These are phyloP conservation scores for Wickerhamomyces subpelliculosus DNA, from an alignment of 805 yeast genomes.

Conservation along the genomic window DNA sequence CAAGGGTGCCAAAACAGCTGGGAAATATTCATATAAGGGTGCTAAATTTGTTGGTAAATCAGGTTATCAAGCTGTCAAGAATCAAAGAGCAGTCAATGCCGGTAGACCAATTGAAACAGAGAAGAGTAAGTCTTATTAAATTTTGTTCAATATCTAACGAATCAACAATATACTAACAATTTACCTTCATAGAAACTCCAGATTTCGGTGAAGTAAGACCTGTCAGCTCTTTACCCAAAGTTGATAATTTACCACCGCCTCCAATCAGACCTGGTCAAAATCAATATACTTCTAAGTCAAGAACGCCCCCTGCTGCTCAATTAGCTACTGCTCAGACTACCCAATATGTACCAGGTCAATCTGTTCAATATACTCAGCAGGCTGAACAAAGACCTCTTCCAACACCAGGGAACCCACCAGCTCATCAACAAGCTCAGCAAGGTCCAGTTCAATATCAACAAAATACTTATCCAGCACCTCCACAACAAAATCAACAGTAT, in stretches of 20 bases:
- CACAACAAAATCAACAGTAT: no score
- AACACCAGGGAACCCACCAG: neutral
- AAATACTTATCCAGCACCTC: no score
- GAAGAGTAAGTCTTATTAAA: neutral
- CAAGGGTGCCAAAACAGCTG: conserved; percentile 29
- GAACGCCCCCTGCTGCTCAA: conserved; percentile 1
- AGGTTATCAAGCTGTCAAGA: conserved; percentile 33
- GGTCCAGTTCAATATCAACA: neutral
- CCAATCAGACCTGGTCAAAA: conserved; percentile 31
- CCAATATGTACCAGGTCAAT: neutral
- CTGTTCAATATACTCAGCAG: neutral
- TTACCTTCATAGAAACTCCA: conserved; percentile 1
- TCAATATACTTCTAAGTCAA: conserved; percentile 21
- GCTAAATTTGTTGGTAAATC: conserved; percentile 34
- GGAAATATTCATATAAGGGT: conserved; percentile 30
- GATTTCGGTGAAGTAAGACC: conserved; percentile 8
- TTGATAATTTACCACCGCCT: conserved; percentile 28
- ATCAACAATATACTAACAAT: neutral
- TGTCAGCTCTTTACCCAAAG: conserved; percentile 8
- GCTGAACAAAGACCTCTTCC: no score
- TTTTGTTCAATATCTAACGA: neutral
- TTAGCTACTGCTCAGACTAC: neutral
- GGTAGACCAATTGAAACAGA: neutral
- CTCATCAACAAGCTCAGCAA: neutral
- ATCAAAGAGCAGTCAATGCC: conserved; percentile 11